Evolutionary conservation across 2,329 filamentous ascomycete genomes (phyloP), one percentile per base, ranked within the genome.

Genomic region (Verticillium nubilum): DNA sequence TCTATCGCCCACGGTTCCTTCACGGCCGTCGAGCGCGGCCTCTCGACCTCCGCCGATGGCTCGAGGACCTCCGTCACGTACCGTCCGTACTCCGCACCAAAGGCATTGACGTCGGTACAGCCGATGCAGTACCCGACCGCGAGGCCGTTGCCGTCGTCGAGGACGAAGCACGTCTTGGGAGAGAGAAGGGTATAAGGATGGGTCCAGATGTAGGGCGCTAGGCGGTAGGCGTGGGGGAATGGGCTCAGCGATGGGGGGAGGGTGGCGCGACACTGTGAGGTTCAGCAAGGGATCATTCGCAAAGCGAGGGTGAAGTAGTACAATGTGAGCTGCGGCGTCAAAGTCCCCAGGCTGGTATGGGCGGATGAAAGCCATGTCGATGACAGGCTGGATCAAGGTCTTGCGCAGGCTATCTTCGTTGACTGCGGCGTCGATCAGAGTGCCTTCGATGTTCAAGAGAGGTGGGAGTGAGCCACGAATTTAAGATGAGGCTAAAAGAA

Each of bases 101-200:
- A 74, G 63, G 71, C 68, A 54, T 70, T 61, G 19, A 80, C 73
- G 68, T 80, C 75, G 10, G 79, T 70, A 54, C 71, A 73, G 58
- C 77, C 77, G 67, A 81, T 76, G 61, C 78, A 78, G 70, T 82
- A 82, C n/a, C 79, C 80, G 33, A 80, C 79, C 1, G 72, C 75
- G 7, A 54, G 62, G 3, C 78, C 79, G 4, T 64, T 52, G 50
- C 78, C 79, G 66, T 81, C 76, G 67, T 81, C 80, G 15, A 82
- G 74, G 12, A 82, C 74, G 67, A 78, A 76, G 71, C 77, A 79
- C 15, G 75, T 76, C 12, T 62, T 47, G 0, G 79, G 78, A 9
- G 71, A 78, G 60, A 81, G 76, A 64, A 74, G 70, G 17, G 77
- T 80, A 72, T 77, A 81, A 37, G 75, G 79, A 66, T 81, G 78